Evolutionary conservation across 2,329 filamentous ascomycete species (phyloP).

Genomic region (Alternaria postmessia): DNA sequence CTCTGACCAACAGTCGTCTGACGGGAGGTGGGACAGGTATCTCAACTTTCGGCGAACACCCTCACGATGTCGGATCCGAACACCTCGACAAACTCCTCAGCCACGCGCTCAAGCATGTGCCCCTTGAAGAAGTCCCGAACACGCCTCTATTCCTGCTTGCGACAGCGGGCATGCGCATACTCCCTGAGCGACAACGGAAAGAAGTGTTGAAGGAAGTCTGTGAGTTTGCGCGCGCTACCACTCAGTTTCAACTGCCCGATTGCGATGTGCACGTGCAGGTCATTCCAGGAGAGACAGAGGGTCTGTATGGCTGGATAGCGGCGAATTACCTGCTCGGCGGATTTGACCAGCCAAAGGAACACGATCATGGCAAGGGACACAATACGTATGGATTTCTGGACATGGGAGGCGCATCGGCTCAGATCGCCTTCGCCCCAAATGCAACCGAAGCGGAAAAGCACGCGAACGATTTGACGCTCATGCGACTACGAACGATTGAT

Average conservation of each 20-base stretch:
- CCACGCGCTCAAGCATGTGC: slow-evolving; percentile 82
- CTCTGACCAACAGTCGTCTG: slow-evolving; percentile 12
- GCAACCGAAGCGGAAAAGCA: slow-evolving; percentile 88
- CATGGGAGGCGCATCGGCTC: slow-evolving; percentile 97
- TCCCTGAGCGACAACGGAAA: slow-evolving; percentile 76
- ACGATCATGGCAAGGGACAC: slow-evolving; percentile 85
- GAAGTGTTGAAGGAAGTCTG: slow-evolving; percentile 81
- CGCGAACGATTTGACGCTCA: slow-evolving; percentile 83
- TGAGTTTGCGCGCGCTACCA: slow-evolving; percentile 78
- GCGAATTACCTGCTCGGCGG: slow-evolving; percentile 94
- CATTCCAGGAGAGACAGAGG: slow-evolving; percentile 94
- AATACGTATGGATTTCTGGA: slow-evolving; percentile 97
- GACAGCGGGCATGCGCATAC: slow-evolving; percentile 90
- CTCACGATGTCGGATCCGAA: slow-evolving; percentile 78
- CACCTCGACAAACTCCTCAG: slow-evolving; percentile 82
- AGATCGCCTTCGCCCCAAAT: slow-evolving; percentile 98
- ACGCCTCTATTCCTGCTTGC: slow-evolving; percentile 96
- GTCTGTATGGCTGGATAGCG: slow-evolving; percentile 95
- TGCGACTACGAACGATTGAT: slow-evolving; percentile 84
- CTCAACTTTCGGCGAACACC: slow-evolving; percentile 84
- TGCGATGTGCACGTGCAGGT: slow-evolving; percentile 91
- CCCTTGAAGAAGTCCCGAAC: slow-evolving; percentile 75
- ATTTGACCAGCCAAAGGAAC: slow-evolving; percentile 78
- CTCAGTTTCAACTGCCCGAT: slow-evolving; percentile 86
- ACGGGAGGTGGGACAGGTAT: slow-evolving; percentile 61